Base-by-base conservation (phyloP, 352 stramenopile species). In the Phytophthora macrochlamydospora region DNA sequence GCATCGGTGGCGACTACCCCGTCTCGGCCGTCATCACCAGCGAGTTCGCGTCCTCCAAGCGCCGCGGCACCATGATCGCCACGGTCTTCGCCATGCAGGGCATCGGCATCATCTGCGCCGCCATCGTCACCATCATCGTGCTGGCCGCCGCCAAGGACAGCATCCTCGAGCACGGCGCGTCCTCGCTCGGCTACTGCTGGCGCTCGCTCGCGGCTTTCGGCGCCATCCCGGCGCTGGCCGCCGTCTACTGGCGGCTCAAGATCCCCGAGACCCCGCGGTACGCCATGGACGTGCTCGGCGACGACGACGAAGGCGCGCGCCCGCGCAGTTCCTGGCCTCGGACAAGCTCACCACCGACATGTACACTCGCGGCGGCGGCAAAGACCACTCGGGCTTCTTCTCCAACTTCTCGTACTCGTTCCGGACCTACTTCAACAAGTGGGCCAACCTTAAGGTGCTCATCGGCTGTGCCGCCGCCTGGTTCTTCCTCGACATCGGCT, bases 401-500 rank as follows among this genome's bases (percentile, higher is more conserved):
- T 46, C 64, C 24, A 68, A 75, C 14, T 49, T 49, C 43, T 49
- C 62, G 4, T 72, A 71, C 59, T 56, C 72, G 40, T 78, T 81
- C 72, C 60, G 58, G 31, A 71, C 51, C 8, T 61, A 81, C 58
- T 69, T 69, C 43, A 69, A 73, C 55, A 74, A 77, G 56, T 83
- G 76, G 76, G 55, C 51, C 28, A 76, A 88, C 49, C 56, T 86
- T 50, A 76, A 81, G 53, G 64, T 78, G 51, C 56, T 88, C 38
- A 66, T 88, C 30, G 78, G 75, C 24, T 81, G 72, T 68, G 73
- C 76, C 12, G 64, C 66, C 11, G 74, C 70, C 28, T 89, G 80
- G 80, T 87, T 89, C 69, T 80, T 89, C 56, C 56, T 86, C 37
- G 77, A 89, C 65, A 78, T 89, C 66, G 80, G 72, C 44, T 87